Conservation (phyloP, 306 rosid genomes). For the Erythrophleum fordii region DNA sequence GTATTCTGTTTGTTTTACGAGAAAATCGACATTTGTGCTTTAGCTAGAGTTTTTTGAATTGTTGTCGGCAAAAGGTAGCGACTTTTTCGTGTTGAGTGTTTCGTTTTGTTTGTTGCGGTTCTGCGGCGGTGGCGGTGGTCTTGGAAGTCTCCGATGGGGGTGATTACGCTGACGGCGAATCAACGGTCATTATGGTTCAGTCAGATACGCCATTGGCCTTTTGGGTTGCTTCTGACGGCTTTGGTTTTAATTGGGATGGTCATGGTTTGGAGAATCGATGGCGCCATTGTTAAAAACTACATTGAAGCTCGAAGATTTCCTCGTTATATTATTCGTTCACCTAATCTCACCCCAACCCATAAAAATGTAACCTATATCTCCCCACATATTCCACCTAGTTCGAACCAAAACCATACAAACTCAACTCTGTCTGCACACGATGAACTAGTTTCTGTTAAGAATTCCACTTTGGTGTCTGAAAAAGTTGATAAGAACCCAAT, state of each 20-base stretch:
- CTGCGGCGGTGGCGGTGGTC: not conserved
- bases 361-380: conserved; percentile 26
- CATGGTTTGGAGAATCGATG: conserved; percentile 78
- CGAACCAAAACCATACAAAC: conserved; percentile 41
- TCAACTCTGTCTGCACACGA: not conserved
- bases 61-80: conserved; percentile 36
- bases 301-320: conserved; percentile 58
- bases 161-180: conserved; percentile 42
- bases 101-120: conserved; percentile 25
- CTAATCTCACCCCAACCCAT: conserved; percentile 45
- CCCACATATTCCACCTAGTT: conserved; percentile 25
- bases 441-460: conserved; percentile 18
- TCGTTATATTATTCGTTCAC: conserved; percentile 50
- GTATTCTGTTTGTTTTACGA: not conserved
- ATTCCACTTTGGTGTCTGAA: conserved; percentile 31
- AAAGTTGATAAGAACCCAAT: conserved; percentile 27
- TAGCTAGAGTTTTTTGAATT: not conserved
- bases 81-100: not conserved
- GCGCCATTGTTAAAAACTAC: conserved; percentile 54
- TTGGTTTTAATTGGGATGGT: conserved; percentile 63
- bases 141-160: conserved; percentile 56
- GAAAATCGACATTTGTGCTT: conserved; percentile 30
- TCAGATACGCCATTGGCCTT: conserved; percentile 70
- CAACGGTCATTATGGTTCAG: conserved; percentile 46
- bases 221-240: conserved; percentile 55